A percentile compares a stretch with the other conserved stretches of the same genome.
Conservation (phyloP, 225 moss, liverwort and hornwort species). For the Polytrichum commune region DNA sequence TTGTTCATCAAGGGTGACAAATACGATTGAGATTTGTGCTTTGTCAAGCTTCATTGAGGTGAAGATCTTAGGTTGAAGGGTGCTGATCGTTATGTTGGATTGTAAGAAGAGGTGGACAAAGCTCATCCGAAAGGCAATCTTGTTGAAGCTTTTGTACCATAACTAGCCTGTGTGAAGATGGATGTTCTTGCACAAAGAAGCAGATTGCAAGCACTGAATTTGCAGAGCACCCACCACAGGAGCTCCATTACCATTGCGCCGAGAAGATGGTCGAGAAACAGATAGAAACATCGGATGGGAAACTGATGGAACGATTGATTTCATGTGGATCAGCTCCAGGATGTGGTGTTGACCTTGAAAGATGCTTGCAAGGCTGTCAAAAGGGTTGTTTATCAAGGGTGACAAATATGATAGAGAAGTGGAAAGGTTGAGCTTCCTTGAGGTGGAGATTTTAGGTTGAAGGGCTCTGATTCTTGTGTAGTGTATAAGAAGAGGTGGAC, state of each 20-base stretch:
- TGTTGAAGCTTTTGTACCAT: too few relatives aligned
- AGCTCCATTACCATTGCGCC: constrained; percentile 67
- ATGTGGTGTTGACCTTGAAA: constrained; percentile 59
- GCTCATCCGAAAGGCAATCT: too few relatives aligned
- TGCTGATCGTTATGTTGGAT: too few relatives aligned
- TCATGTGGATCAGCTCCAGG: constrained; percentile 77
- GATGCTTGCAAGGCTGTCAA: constrained; percentile 83
- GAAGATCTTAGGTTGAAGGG: too few relatives aligned
- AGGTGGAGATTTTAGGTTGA: too few relatives aligned
- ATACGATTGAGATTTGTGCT: not conserved
- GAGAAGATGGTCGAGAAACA: constrained; percentile 46
- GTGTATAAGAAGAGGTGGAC: too few relatives aligned
- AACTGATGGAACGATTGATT: constrained; percentile 36
- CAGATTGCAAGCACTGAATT: too few relatives aligned
- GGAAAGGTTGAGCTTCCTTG: too few relatives aligned
- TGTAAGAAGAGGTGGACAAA: too few relatives aligned
- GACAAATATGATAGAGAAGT: not conserved
- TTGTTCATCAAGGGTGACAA: constrained; percentile 27
- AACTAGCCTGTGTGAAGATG: too few relatives aligned
- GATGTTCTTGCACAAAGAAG: too few relatives aligned
- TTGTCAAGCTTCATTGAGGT: not conserved
- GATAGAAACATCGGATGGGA: constrained; percentile 18
- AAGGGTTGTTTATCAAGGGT: constrained; percentile 36
- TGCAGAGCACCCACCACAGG: constrained; percentile 34
- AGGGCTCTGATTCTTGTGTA: too few relatives aligned